These are phyloP conservation scores for Suillus subalutaceus DNA, from an alignment of 768 basidiomycete species.

Conservation along the genomic window DNA sequence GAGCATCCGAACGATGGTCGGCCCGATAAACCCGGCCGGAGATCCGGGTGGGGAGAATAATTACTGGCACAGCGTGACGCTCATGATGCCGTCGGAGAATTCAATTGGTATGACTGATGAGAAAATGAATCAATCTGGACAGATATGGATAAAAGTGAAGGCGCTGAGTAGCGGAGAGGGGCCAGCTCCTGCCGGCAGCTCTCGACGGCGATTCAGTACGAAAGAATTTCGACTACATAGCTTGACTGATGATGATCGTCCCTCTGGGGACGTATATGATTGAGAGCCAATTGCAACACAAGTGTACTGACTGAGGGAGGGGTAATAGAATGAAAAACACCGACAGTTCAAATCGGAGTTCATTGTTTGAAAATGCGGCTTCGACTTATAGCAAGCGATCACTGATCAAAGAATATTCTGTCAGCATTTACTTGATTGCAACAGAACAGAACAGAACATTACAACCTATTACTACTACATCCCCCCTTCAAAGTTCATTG, in stretches of 20 bases:
- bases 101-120: not conserved
- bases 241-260: not conserved
- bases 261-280: not conserved
- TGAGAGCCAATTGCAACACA: not conserved
- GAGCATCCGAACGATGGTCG: not conserved
- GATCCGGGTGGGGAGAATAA: not conserved
- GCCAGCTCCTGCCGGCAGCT: not conserved
- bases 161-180: not conserved
- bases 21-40: not conserved
- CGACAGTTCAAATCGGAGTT: not conserved
- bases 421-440: not conserved
- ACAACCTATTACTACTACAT: not conserved
- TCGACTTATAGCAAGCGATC: conserved; percentile 3
- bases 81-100: conserved; percentile 3
- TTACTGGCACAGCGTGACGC: conserved; percentile 1
- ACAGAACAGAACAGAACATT: not conserved
- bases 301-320: not conserved
- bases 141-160: not conserved
- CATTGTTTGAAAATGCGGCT: not conserved
- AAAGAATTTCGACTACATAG: not conserved
- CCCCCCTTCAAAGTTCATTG: not conserved
- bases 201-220: not conserved
- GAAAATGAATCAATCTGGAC: conserved; percentile 2
- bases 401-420: not conserved
- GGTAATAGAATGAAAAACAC: not conserved